Conservation (phyloP, 179 eudicot species). For the Nepenthes alata region DNA sequence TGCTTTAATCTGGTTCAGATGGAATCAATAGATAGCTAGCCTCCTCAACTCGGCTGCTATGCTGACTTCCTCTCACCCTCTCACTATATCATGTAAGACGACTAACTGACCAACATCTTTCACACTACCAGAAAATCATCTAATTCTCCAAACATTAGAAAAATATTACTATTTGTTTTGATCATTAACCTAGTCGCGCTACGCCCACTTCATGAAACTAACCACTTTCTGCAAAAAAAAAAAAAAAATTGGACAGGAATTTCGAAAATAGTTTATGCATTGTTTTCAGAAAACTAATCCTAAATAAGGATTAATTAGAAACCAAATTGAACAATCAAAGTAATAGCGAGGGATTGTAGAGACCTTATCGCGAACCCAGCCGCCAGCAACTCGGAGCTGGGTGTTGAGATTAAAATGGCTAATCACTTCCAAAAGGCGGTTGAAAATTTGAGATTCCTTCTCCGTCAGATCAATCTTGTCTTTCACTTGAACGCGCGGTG, state of each 20-base stretch:
- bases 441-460: slow-evolving; percentile 54
- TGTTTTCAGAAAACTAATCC: no score
- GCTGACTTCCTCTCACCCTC: no score
- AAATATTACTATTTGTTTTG: neutral
- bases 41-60: no score
- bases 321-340: neutral
- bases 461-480: slow-evolving; percentile 55
- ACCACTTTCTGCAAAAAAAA: no score
- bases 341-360: neutral
- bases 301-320: neutral
- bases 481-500: slow-evolving; percentile 32
- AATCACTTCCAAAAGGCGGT: slow-evolving; percentile 52
- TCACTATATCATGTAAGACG: no score
- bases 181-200: no score
- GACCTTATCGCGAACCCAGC: slow-evolving; percentile 94
- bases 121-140: neutral
- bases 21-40: no score
- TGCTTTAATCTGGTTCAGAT: no score
- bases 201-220: no score
- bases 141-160: neutral
- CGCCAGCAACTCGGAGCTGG: slow-evolving; percentile 91
- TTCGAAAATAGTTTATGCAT: no score
- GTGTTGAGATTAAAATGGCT: slow-evolving; percentile 46
- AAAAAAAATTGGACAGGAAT: no score
- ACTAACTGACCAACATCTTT: neutral